Evolutionary conservation across 179 eudicot genomes (phyloP), one percentile per base, ranked within the genome.

Genomic region (Sideroxylon spinosum): DNA sequence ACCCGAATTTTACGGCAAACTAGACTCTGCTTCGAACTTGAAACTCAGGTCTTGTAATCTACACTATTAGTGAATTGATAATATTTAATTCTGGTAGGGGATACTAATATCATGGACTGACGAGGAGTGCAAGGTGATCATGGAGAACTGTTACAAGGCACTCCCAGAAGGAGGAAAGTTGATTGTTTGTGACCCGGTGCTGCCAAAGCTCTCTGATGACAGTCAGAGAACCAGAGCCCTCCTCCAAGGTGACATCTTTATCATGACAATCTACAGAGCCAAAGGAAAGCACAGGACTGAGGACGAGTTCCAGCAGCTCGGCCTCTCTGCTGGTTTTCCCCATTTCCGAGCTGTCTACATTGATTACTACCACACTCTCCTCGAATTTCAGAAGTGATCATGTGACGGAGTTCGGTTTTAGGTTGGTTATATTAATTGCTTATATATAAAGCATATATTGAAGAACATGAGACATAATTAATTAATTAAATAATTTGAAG

Each of bases 171-270:
- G 91, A 52, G 91, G 91, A 12, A 88, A 86, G 81, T 49, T 88
- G 79, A 81, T 86, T 75, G 87, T 81, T 9, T 86, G 87, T 63
- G 91, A 88, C 76, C 91, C 91, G 5, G 86, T 83, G 20, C 80
- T 88, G 68, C 91, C 91, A 0, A 86, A 82, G 32, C 78, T 70
- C 9, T 64, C 87, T 11, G 91, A 88, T 37, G 87, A 79, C 32
- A 88, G 89, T 56, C 89, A 85, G 60, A 76, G 91, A 10, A 86
- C 89, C 17, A 79, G 91, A 63, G 91, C 91, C 55, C 86, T 88
- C 67, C 86, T 88, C 37, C 83, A 83, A 10, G 91, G 87, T 37
- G 91, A 88, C 79, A 84, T 88, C 76, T 88, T 88, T 14, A 87
- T 88, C 44, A 88, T 88, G 91, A 86, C 89, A 14, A 81, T 85